These are phyloP conservation scores for Candida saitoana DNA, from an alignment of 805 yeast genomes.

Conservation along the genomic window DNA sequence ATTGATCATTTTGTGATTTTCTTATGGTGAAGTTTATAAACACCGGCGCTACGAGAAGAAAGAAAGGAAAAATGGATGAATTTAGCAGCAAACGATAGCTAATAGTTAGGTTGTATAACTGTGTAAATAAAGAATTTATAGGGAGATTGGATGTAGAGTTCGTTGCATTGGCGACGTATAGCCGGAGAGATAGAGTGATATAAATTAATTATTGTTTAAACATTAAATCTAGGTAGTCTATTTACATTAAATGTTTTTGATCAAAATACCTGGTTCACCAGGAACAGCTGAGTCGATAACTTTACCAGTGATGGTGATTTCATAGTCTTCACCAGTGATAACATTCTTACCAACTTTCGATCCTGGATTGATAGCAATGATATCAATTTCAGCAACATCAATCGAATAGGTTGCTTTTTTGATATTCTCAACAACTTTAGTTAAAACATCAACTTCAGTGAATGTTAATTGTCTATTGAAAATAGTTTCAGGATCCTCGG, in stretches of 20 bases:
- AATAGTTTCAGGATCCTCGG: conserved; percentile 69
- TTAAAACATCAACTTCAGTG: conserved; percentile 67
- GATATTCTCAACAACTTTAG: conserved; percentile 50
- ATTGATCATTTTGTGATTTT: no score
- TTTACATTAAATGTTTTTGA: conserved; percentile 51
- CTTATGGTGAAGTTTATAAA: no score
- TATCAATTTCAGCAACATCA: conserved; percentile 51
- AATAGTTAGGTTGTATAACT: no score
- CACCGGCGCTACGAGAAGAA: no score
- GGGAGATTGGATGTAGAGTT: no score
- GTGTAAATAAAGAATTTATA: no score
- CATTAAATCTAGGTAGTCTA: background rate
- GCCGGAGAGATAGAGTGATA: no score
- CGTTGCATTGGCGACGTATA: no score
- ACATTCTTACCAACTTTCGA: conserved; percentile 59
- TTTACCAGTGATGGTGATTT: conserved; percentile 61
- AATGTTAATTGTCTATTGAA: conserved; percentile 87
- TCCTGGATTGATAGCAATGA: conserved; percentile 63
- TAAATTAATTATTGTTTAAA: background rate
- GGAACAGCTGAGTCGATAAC: conserved; percentile 82
- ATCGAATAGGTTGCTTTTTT: conserved; percentile 60
- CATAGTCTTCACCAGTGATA: conserved; percentile 65
- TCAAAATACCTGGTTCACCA: conserved; percentile 84
- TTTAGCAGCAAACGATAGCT: no score
- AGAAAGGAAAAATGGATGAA: no score